Base-by-base conservation (phyloP, 768 basidiomycete genomes). In the Naganishia onofrii region DNA sequence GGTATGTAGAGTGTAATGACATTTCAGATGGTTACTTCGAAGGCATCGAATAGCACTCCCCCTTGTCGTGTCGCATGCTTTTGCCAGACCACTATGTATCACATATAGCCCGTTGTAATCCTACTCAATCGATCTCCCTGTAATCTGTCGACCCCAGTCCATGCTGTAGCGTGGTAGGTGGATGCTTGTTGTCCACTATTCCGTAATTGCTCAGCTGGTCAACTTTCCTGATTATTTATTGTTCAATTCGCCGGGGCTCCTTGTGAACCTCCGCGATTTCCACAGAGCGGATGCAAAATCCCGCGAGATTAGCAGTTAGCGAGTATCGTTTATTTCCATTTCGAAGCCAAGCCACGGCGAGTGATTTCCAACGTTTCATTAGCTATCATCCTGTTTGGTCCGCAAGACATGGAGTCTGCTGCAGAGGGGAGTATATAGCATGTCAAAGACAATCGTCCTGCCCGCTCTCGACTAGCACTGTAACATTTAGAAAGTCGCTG, bases 341-440 rank as follows among this genome's bases (percentile, higher is more conserved):
- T 63, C 57, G 38, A 26, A 36, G 17, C 23, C 57, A 34, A 38
- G 34, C 32, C 57, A 34, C 48, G 23, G 12, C 57, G 34, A n/a
- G 57, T 63, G 60, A 63, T 63, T 63, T 63, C 60, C 60, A 63
- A 63, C 60, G 38, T 44, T 63, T 44, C 60, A 63, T 9, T n/a
- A n/a, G n/a, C 38, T 10, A 44, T 44, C 60, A 42, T 42, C 42
- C n/a, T n/a, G n/a, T n/a, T 63, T 63, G 26, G 23, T 63, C n/a
- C n/a, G 36, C 26, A 42, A 44, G 60, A 21, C 31, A 36, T 15
- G 19, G 26, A n/a, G 38, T 44, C 31, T n/a, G 48, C 21, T n/a
- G n/a, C n/a, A n/a, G 6, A 26, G 29, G 8, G 17, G 13, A 19
- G 23, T 63, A 63, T 63, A 63, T 63, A 63, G 15, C 4, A 44